phyloP scores from a whole-genome alignment of 352 stramenopile species.

The Peronospora destructor region DNA sequence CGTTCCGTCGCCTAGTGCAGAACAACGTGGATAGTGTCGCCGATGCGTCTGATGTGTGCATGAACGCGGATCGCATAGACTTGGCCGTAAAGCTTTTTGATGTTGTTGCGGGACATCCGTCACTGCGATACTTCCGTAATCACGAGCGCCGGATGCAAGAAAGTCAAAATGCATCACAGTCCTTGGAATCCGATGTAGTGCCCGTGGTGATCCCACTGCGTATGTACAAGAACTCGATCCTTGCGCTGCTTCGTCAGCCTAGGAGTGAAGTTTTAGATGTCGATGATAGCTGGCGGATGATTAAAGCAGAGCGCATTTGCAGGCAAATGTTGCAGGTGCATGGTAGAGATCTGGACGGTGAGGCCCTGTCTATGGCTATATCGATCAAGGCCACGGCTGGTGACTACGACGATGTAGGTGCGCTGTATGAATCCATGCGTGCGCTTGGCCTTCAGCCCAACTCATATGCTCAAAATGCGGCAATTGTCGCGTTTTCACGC shows the following conservation, averaged over 20 bases:
- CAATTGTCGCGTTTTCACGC: conserved; percentile 65
- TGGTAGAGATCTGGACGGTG: conserved; percentile 43
- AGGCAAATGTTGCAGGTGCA: conserved; percentile 61
- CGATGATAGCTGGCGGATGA: conserved; percentile 27
- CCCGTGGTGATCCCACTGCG: conserved; percentile 38
- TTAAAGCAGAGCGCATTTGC: conserved; percentile 54
- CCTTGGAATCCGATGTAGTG: conserved; percentile 11
- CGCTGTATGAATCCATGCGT: conserved; percentile 70
- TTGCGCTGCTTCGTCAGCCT: conserved; percentile 44
- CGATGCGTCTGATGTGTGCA: conserved; percentile 62
- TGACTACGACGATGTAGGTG: conserved; percentile 71
- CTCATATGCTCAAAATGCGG: conserved; percentile 71
- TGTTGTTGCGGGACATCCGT: conserved; percentile 35
- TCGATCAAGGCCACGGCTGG: conserved; percentile 64
- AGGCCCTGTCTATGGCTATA: conserved; percentile 70
- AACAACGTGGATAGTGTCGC: conserved; percentile 63
- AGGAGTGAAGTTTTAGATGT: conserved; percentile 5
- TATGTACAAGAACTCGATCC: conserved; percentile 63
- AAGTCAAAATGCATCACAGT: conserved; percentile 4
- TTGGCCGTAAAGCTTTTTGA: conserved; percentile 61
- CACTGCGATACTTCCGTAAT: conserved; percentile 28
- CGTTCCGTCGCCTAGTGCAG: conserved; percentile 55
- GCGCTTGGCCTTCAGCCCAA: conserved; percentile 52
- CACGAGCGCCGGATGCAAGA: conserved; percentile 19
- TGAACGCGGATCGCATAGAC: conserved; percentile 38